Conservation (phyloP, 345 rosid genomes). For the Salix koriyanagi region DNA sequence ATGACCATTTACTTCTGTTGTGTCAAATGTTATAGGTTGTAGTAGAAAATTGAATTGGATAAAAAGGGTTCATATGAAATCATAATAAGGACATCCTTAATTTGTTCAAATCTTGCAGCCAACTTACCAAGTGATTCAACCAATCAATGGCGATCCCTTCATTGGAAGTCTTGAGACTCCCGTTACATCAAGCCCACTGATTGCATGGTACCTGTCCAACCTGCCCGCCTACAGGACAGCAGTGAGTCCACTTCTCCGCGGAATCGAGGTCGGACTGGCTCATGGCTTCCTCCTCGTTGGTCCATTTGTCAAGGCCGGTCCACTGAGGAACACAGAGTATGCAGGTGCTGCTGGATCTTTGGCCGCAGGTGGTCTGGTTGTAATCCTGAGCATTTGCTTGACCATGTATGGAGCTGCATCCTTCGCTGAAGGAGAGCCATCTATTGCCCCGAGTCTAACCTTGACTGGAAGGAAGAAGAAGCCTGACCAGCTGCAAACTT, state of each 20-base stretch:
- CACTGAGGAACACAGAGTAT: conserved; percentile 73
- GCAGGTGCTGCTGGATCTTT: conserved; percentile 80
- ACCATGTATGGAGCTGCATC: conserved; percentile 82
- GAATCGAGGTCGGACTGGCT: conserved; percentile 80
- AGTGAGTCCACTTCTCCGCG: conserved; percentile 87
- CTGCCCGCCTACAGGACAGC: conserved; percentile 93
- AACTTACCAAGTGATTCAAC: conserved; percentile 88
- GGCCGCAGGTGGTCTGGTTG: conserved; percentile 83
- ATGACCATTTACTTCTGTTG: too few species aligned
- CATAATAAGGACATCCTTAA: neutral
- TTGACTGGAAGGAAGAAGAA: conserved; percentile 90
- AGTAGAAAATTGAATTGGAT: too few species aligned
- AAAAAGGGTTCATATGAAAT: neutral
- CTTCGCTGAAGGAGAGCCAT: conserved; percentile 78
- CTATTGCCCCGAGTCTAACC: conserved; percentile 72
- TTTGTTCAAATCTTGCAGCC: conserved; percentile 44
- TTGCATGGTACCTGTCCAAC: conserved; percentile 96
- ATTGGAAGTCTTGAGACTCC: conserved; percentile 97
- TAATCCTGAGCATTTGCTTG: conserved; percentile 77
- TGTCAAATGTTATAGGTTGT: too few species aligned
- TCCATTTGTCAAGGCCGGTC: conserved; percentile 84
- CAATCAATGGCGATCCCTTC: conserved; percentile 96
- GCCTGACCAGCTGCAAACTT: conserved; percentile 90
- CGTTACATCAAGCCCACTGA: conserved; percentile 81
- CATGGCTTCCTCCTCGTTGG: conserved; percentile 87